Evolutionary conservation across 805 yeast species (phyloP).

Genomic region (Jamesozyma piceae): DNA sequence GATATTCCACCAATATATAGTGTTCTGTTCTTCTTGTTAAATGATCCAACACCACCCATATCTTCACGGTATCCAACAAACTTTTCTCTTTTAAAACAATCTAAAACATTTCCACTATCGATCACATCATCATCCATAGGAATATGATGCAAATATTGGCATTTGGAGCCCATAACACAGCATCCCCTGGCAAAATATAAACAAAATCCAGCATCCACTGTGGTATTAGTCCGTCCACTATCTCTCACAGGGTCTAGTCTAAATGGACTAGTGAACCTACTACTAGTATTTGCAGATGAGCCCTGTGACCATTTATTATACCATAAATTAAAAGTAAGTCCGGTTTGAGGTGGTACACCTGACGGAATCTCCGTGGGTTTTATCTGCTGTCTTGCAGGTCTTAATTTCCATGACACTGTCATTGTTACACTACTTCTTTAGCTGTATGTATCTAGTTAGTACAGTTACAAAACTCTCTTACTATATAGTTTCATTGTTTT

Average conservation of each 20-base stretch:
- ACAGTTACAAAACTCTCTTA: too few species aligned
- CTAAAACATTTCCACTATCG: constrained; percentile 39
- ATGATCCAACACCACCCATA: constrained; percentile 89
- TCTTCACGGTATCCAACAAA: constrained; percentile 77
- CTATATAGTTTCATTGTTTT: too few species aligned
- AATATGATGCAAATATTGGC: constrained; percentile 68
- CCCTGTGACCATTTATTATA: constrained; percentile 72
- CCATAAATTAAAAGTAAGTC: constrained; percentile 80
- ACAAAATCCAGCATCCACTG: constrained; percentile 59
- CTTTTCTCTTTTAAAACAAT: constrained; percentile 90
- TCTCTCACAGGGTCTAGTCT: constrained; percentile 54
- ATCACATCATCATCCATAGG: constrained; percentile 57
- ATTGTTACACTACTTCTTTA: neutral
- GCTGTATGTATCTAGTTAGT: neutral
- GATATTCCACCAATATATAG: constrained; percentile 59
- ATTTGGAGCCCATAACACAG: constrained; percentile 68
- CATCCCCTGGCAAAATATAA: constrained; percentile 82
- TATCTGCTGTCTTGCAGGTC: constrained; percentile 67
- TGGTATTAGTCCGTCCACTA: constrained; percentile 45
- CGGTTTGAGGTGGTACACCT: constrained; percentile 67
- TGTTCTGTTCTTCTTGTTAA: constrained; percentile 59
- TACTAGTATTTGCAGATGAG: constrained; percentile 25
- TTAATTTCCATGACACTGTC: constrained; percentile 19
- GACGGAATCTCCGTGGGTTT: constrained; percentile 48
- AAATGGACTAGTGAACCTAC: constrained; percentile 44